These are phyloP conservation scores for Astragalus glycyphyllos DNA, from an alignment of 306 rosid species.

Conservation along the genomic window DNA sequence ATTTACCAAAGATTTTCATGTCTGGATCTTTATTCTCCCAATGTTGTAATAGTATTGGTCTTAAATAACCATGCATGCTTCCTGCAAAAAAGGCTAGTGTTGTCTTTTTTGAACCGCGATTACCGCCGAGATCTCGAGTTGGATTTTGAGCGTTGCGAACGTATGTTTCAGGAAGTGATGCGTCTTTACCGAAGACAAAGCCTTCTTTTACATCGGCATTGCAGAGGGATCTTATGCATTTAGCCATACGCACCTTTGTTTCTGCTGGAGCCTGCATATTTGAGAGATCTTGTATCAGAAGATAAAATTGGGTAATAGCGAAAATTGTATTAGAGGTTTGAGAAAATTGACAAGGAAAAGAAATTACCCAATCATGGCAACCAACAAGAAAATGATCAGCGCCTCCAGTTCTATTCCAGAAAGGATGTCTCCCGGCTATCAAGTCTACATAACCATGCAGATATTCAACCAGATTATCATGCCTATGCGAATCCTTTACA, in stretches of 20 bases:
- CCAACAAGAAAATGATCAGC: slow-evolving; percentile 95
- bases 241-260: slow-evolving; percentile 65
- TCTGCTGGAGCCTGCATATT: slow-evolving; percentile 69
- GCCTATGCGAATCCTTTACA: slow-evolving; percentile 67
- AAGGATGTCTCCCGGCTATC: slow-evolving; percentile 60
- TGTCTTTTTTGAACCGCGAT: slow-evolving; percentile 55
- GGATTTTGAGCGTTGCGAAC: slow-evolving; percentile 56
- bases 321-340: not conserved
- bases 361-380: slow-evolving; percentile 93
- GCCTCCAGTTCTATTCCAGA: slow-evolving; percentile 90
- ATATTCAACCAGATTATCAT: slow-evolving; percentile 57
- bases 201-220: slow-evolving; percentile 83
- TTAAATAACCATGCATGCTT: slow-evolving; percentile 73
- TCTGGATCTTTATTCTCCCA: slow-evolving; percentile 93
- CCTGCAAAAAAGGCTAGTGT: slow-evolving; percentile 89
- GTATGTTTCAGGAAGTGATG: slow-evolving; percentile 81
- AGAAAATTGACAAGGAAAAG: not conserved
- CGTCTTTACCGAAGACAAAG: slow-evolving; percentile 82
- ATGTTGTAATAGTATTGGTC: slow-evolving; percentile 74
- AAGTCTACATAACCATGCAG: slow-evolving; percentile 66
- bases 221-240: slow-evolving; percentile 81
- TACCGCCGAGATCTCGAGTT: slow-evolving; percentile 66
- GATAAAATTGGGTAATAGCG: not conserved
- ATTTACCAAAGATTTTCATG: slow-evolving; percentile 74
- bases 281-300: slow-evolving; percentile 32